Evolutionary conservation across 345 rosid species (phyloP), one percentile per base, ranked within the genome.

Genomic region (Crucihimalaya himalaica): DNA sequence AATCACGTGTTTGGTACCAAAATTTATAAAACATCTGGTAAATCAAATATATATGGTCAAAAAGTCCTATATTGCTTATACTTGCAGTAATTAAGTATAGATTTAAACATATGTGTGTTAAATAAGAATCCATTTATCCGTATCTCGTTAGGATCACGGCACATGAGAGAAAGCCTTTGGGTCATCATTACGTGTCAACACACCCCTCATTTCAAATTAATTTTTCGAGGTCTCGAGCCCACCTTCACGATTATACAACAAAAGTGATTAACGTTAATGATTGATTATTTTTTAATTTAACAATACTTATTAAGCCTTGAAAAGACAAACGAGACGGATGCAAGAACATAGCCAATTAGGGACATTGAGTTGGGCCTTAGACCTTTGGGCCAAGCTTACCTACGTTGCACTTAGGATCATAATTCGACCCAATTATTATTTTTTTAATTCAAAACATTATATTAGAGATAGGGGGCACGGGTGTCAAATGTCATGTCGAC

Each of bases 91-190:
- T n/a, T n/a, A 2, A 11, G 11, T 63, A 63, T 63, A 21, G 70
- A 31, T 54, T 4, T 29, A 42, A 9, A 54, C 31, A 2, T 28
- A 63, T 63, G 19, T 54, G 25, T 62, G 13, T 56, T 54, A 42
- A 66, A 47, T 19, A 66, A 31, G 37, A 58, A 35, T 2, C 9
- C 4, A 35, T 66, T 19, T 25, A 75, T 52, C 4, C 70, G 70
- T 50, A 75, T 75, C 74, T 68, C 69, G 68, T 29, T 59, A 61
- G 63, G 79, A 75, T 75, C 74, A 51, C 57, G 74, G 74, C 79
- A 75, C 79, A 61, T 75, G 74, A 45, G 74, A 45, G 18, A 32
- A 51, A 31, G 37, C 20, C 53, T 32, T 75, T 68, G 64, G 79
- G 12, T 32, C 68, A 75, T 68, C 58, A 68, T 52, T 75, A 75